phyloP scores from a whole-genome alignment of 257 asterid species.

The Coffea eugenioides region DNA sequence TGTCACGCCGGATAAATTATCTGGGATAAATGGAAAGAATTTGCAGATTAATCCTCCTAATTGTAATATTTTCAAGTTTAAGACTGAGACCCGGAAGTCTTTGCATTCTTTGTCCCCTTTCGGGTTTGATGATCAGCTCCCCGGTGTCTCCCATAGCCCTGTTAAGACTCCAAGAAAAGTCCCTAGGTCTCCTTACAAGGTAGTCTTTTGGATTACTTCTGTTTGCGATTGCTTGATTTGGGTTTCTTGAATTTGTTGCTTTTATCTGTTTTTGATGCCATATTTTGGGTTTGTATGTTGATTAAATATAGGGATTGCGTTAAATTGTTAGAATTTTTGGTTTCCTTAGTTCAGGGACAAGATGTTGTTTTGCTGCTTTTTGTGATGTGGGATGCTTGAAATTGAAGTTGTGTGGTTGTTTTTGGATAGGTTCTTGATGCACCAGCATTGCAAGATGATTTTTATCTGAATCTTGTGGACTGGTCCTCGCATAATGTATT shows the following conservation, averaged over 20 bases:
- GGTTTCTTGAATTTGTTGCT: constrained; percentile 15
- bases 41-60: constrained; percentile 52
- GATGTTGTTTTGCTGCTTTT: background rate
- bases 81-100: constrained; percentile 68
- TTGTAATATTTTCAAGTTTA: constrained; percentile 74
- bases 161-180: constrained; percentile 82
- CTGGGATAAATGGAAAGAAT: constrained; percentile 32
- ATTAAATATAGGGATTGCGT: background rate
- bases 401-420: background rate
- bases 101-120: constrained; percentile 70
- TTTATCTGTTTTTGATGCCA: background rate
- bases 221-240: background rate
- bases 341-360: background rate
- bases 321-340: background rate
- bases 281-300: background rate
- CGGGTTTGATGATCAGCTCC: constrained; percentile 72
- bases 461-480: constrained; percentile 91
- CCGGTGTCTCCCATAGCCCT: constrained; percentile 74
- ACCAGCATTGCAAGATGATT: constrained; percentile 93
- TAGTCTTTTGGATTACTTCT: constrained; percentile 13
- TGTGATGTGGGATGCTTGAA: background rate
- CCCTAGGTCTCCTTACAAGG: constrained; percentile 88
- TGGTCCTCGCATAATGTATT: constrained; percentile 90
- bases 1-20: constrained; percentile 56
- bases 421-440: constrained; percentile 81